Evolutionary conservation across 306 rosid genomes (phyloP).

Genomic region (Rosa multiflora): DNA sequence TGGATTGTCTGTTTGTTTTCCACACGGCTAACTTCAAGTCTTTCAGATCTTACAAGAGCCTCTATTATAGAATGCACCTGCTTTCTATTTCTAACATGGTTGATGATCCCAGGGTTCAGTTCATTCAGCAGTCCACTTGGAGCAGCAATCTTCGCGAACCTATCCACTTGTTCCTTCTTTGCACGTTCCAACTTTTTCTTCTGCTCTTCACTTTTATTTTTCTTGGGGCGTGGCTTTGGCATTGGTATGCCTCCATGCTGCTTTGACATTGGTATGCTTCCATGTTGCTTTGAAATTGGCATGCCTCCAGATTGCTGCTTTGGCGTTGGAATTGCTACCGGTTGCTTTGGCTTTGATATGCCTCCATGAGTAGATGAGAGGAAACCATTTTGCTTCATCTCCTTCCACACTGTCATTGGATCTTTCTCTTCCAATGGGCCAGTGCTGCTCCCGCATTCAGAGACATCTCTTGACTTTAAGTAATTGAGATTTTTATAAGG

Average conservation of each 20-base stretch:
- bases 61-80: constrained; percentile 93
- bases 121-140: constrained; percentile 94
- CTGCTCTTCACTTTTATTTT: constrained; percentile 57
- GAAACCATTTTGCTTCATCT: constrained; percentile 92
- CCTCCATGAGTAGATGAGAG: constrained; percentile 84
- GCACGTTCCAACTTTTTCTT: constrained; percentile 82
- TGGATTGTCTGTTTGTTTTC: constrained; percentile 53
- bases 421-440: constrained; percentile 68
- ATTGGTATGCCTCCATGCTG: constrained; percentile 79
- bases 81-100: constrained; percentile 92
- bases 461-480: constrained; percentile 57
- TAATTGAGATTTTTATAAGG: constrained; percentile 36
- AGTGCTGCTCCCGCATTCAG: constrained; percentile 79
- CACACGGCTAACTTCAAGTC: constrained; percentile 41
- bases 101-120: constrained; percentile 96
- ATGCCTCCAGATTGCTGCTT: constrained; percentile 52
- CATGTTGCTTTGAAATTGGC: constrained; percentile 47
- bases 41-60: constrained; percentile 81
- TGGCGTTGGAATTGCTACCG: constrained; percentile 58
- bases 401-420: constrained; percentile 65
- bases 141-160: constrained; percentile 90
- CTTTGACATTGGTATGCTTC: constrained; percentile 12
- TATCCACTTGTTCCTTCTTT: constrained; percentile 77
- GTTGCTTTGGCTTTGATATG: constrained; percentile 77
- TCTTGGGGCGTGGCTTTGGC: constrained; percentile 77